These are phyloP conservation scores for Rhizoctonia solani DNA, from an alignment of 1,284 basidiomycete genomes.

Conservation along the genomic window DNA sequence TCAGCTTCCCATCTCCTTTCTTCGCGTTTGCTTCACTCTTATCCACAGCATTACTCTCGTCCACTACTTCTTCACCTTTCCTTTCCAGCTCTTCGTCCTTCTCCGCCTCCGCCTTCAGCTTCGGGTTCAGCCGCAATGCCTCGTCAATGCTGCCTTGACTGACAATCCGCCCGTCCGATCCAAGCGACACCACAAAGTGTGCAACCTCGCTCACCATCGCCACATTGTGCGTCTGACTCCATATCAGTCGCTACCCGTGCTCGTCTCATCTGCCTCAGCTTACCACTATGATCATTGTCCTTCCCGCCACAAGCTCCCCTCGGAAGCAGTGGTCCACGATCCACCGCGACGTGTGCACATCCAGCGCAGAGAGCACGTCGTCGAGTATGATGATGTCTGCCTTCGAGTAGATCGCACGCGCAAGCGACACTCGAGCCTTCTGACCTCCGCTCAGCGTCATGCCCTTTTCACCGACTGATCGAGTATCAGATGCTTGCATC, in stretches of 20 bases:
- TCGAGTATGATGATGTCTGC: slow-evolving; percentile 65
- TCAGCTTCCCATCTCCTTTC: slow-evolving; percentile 53
- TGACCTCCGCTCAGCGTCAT: slow-evolving; percentile 69
- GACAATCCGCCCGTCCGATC: slow-evolving; percentile 55
- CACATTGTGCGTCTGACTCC: slow-evolving; percentile 46
- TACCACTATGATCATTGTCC: slow-evolving; percentile 50
- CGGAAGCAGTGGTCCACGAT: slow-evolving; percentile 50
- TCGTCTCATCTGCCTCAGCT: neutral
- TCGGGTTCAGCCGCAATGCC: slow-evolving; percentile 47
- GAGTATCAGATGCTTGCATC: slow-evolving; percentile 35
- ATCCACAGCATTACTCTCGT: slow-evolving; percentile 41
- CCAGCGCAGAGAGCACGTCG: slow-evolving; percentile 45
- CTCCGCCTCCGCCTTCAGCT: slow-evolving; percentile 40
- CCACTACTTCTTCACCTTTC: slow-evolving; percentile 36
- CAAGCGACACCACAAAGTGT: slow-evolving; percentile 47
- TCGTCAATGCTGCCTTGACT: slow-evolving; percentile 55
- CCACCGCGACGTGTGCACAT: slow-evolving; percentile 50
- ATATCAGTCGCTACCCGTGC: too few relatives aligned
- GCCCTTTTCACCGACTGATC: slow-evolving; percentile 88
- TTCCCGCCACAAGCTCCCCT: slow-evolving; percentile 46
- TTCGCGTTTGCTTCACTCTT: slow-evolving; percentile 43
- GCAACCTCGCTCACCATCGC: slow-evolving; percentile 47
- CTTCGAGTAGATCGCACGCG: slow-evolving; percentile 76
- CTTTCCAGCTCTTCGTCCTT: slow-evolving; percentile 51
- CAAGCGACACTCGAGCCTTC: slow-evolving; percentile 82